Base-by-base conservation (phyloP, 140 eudicot species). In the Cichorium intybus region DNA sequence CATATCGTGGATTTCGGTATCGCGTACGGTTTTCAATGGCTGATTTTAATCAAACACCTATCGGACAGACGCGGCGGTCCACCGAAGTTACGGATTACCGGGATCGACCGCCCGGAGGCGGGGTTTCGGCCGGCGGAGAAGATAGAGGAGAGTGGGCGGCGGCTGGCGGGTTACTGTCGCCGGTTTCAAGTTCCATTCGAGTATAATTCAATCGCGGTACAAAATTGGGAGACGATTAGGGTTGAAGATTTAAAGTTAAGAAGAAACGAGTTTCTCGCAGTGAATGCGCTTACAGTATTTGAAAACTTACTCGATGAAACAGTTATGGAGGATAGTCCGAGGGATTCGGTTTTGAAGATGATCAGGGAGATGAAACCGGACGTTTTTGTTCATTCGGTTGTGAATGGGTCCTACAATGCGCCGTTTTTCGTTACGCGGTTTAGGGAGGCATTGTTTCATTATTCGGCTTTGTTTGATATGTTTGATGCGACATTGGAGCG, bases 1-100 rank as follows among this genome's bases (percentile, higher is more conserved):
- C 97, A 89, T 64, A 50, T 84, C 21, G 68, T 84, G 4, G 91
- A 84, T 56, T 84, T 84, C 35, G 91, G 91, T 18, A 84, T 84
- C 8, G 77, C 37, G 18, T 81, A 77, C 10, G 87, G 91, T 59
- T 84, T 84, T 49, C 91, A 84, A 49, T 84, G 91, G 91, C 87
- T 85, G 10, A 64, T 72, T 7, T 70, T 84, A 17, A 81, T 84
- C 60, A 78, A 84, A 51, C 78, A 57, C 45, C 68, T 80, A 16
- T 46, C 76, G 15, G 31, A 57, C 33, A 50, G 73, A 64, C 65
- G 60, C 0, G 77, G 79, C 27, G 90, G 90, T 62, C 84, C 86
- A 0, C 84, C 84, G 1, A 80, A 76, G 65, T 51, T 84, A 20
- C 64, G 86, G 26, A 80, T 84, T 37, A 84, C 90, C 0, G 90